These are phyloP conservation scores for Exidia glandulosa DNA, from an alignment of 768 basidiomycete species.

Conservation along the genomic window DNA sequence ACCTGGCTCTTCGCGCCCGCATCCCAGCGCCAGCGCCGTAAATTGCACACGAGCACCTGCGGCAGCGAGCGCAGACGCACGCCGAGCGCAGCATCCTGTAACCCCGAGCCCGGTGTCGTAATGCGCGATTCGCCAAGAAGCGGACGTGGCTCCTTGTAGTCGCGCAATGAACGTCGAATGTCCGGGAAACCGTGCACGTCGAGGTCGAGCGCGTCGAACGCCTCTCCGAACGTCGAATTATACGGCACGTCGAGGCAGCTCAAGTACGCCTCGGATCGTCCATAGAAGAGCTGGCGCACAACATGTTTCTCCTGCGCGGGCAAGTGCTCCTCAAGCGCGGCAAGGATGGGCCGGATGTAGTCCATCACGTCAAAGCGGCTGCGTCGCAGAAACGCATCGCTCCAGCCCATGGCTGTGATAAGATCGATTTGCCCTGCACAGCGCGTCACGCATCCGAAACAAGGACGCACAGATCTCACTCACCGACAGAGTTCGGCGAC, in stretches of 20 bases:
- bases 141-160: background rate
- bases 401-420: background rate
- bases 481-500: background rate
- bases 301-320: background rate
- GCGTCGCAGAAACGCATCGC: background rate
- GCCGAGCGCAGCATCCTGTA: background rate
- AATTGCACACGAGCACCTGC: background rate
- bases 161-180: background rate
- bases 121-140: background rate
- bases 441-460: background rate
- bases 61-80: background rate
- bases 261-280: background rate
- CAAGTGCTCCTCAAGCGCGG: background rate
- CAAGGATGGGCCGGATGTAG: background rate
- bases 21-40: background rate
- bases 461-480: background rate
- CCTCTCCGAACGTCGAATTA: background rate
- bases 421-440: background rate
- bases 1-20: background rate
- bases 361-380: background rate
- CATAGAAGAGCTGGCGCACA: background rate
- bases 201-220: background rate
- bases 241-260: background rate
- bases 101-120: too few relatives aligned
- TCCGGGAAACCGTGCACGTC: background rate